Evolutionary conservation across 805 yeast species (phyloP).

Genomic region (Yueomyces sinensis): DNA sequence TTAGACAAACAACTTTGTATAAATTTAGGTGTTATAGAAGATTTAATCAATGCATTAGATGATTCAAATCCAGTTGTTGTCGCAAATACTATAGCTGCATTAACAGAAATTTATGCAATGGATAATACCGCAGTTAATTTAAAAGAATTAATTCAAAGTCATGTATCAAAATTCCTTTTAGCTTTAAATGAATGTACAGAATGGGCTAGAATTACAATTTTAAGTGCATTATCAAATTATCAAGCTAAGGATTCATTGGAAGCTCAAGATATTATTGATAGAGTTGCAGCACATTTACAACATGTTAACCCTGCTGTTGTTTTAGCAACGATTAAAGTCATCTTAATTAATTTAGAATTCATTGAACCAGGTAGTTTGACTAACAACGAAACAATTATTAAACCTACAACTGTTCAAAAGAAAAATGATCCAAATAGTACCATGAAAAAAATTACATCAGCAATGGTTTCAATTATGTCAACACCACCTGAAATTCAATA

Average conservation of each 20-base stretch:
- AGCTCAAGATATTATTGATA: constrained; percentile 74
- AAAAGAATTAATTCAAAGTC: constrained; percentile 23
- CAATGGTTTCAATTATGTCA: constrained; percentile 74
- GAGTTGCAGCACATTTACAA: constrained; percentile 89
- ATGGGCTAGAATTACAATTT: constrained; percentile 93
- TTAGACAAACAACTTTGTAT: constrained; percentile 66
- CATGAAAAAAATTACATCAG: constrained; percentile 66
- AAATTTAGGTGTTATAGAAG: constrained; percentile 74
- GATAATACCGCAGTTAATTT: constrained; percentile 41
- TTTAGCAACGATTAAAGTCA: constrained; percentile 67
- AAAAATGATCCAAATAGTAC: constrained; percentile 13
- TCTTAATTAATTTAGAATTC: constrained; percentile 51
- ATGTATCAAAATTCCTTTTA: constrained; percentile 49
- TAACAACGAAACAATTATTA: constrained; percentile 47
- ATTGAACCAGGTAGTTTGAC: constrained; percentile 13
- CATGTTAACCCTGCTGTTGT: constrained; percentile 96
- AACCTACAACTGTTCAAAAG: constrained; percentile 75
- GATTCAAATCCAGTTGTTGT: constrained; percentile 96
- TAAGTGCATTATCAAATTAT: constrained; percentile 70
- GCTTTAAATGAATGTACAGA: constrained; percentile 96
- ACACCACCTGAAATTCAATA: constrained; percentile 92
- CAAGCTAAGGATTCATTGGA: constrained; percentile 43
- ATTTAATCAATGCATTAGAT: constrained; percentile 50
- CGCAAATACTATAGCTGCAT: constrained; percentile 81
- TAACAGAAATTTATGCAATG: constrained; percentile 68